phyloP scores from a whole-genome alignment of 495 filamentous ascomycete species.

The Barbatosphaeria neglecta region DNA sequence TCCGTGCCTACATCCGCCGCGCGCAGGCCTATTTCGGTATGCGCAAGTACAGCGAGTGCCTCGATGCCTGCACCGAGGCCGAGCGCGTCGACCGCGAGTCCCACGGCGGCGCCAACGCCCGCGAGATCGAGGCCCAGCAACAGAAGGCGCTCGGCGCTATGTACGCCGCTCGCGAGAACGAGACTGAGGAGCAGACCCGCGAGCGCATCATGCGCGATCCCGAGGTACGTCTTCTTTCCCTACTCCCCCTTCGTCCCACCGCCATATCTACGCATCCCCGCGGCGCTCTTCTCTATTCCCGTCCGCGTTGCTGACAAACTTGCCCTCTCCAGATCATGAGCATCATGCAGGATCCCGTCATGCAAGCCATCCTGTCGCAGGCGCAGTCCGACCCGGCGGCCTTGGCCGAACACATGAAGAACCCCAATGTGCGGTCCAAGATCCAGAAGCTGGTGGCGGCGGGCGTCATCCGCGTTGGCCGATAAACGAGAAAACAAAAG shows the following conservation, averaged over 20 bases:
- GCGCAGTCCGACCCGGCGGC: conserved; percentile 88
- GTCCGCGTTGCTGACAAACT: no score
- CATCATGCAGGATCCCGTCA: conserved; percentile 89
- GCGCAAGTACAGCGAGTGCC: conserved; percentile 89
- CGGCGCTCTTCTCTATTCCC: no score
- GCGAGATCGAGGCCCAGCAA: conserved; percentile 88
- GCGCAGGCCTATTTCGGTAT: conserved; percentile 88
- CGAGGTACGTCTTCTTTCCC: conserved; percentile 55
- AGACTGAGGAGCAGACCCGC: conserved; percentile 93
- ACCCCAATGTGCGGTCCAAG: conserved; percentile 67
- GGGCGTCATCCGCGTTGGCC: conserved; percentile 77
- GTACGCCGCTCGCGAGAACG: conserved; percentile 78
- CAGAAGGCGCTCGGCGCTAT: conserved; percentile 90
- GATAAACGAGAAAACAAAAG: conserved; percentile 18
- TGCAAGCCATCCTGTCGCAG: conserved; percentile 95
- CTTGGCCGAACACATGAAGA: conserved; percentile 93
- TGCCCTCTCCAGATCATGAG: conserved; percentile 55
- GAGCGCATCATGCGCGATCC: conserved; percentile 86
- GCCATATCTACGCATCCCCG: no score
- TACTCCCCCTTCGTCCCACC: background rate
- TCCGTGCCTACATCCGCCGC: conserved; percentile 90
- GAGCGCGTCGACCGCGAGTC: conserved; percentile 55
- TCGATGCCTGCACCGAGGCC: conserved; percentile 81
- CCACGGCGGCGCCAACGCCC: conserved; percentile 56
- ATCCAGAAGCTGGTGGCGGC: conserved; percentile 88